Percentiles rank a stretch among this genome's conserved stretches.
Evolutionary conservation across 2,329 filamentous ascomycete species (phyloP).

Genomic region (Epichloe sibirici): DNA sequence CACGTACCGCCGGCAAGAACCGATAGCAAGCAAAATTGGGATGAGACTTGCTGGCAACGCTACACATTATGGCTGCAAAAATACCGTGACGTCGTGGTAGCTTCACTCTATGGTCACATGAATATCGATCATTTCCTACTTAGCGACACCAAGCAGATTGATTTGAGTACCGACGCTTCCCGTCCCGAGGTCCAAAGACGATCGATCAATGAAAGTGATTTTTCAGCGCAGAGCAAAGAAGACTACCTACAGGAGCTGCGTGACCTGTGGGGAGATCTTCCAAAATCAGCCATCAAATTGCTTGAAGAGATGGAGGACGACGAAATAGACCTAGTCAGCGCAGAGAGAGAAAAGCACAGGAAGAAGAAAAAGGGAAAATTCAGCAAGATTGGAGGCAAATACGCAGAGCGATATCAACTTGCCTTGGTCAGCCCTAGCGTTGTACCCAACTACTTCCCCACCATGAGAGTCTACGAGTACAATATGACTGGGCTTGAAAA

Average conservation of each 20-base stretch:
- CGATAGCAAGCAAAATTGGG: slow-evolving; percentile 76
- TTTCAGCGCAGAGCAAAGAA: slow-evolving; percentile 48
- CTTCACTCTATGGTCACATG: slow-evolving; percentile 84
- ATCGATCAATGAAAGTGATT: slow-evolving; percentile 31
- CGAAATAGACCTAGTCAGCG: slow-evolving; percentile 9
- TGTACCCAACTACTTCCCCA: slow-evolving; percentile 87
- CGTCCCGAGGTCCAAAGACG: background rate
- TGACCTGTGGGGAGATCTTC: slow-evolving; percentile 64
- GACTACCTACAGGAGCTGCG: slow-evolving; percentile 71
- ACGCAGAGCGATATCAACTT: slow-evolving; percentile 74
- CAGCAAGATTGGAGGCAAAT: slow-evolving; percentile 60
- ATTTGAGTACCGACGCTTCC: slow-evolving; percentile 36
- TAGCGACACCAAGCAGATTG: slow-evolving; percentile 69
- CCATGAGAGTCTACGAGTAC: slow-evolving; percentile 83
- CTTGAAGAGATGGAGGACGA: slow-evolving; percentile 8
- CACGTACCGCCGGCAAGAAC: slow-evolving; percentile 89
- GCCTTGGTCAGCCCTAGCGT: slow-evolving; percentile 75
- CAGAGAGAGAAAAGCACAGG: slow-evolving; percentile 19
- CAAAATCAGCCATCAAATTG: slow-evolving; percentile 31
- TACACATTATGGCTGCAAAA: slow-evolving; percentile 84
- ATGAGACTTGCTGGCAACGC: slow-evolving; percentile 97
- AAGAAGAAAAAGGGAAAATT: slow-evolving; percentile 40
- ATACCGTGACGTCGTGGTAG: slow-evolving; percentile 80
- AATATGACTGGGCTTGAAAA: slow-evolving; percentile 71
- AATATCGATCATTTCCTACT: slow-evolving; percentile 96